Percentiles rank a stretch among this genome's conserved stretches.
Conservation (phyloP, 2,329 filamentous ascomycete genomes). For the Alternaria arborescens region DNA sequence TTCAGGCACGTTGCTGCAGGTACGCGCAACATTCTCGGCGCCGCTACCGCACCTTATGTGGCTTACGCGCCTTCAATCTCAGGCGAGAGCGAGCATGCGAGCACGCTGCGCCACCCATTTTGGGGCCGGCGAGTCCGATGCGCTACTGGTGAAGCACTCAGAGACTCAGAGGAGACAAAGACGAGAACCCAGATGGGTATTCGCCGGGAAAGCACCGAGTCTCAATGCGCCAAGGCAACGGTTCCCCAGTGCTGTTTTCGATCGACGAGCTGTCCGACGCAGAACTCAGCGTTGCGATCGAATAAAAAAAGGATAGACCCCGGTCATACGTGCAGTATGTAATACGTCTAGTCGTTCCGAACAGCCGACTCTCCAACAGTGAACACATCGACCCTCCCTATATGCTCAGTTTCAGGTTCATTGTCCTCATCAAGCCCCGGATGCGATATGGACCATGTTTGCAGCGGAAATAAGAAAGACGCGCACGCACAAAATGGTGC, state of each 20-base stretch:
- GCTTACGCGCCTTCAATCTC: constrained; percentile 29
- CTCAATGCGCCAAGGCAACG: constrained; percentile 12
- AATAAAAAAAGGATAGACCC: background rate
- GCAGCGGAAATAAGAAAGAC: background rate
- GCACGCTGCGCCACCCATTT: constrained; percentile 35
- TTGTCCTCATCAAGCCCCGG: background rate
- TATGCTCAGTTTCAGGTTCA: constrained; percentile 2
- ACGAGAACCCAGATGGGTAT: background rate
- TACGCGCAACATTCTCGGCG: constrained; percentile 37
- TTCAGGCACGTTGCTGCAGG: constrained; percentile 42
- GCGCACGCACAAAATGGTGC: background rate
- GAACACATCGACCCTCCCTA: background rate
- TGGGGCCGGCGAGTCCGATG: constrained; percentile 39
- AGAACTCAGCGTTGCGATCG: constrained; percentile 3
- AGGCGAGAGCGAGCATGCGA: constrained; percentile 32
- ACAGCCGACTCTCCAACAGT: background rate
- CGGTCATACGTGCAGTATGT: background rate
- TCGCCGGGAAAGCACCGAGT: constrained; percentile 6
- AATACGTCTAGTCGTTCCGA: background rate
- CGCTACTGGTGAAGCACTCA: constrained; percentile 10
- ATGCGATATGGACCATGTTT: background rate
- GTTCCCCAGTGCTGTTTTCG: constrained; percentile 7
- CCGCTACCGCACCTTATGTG: constrained; percentile 26
- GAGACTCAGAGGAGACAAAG: background rate
- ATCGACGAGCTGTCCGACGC: background rate